A percentile compares a stretch with the other conserved stretches of the same genome.
Conservation (phyloP, 176 grass and related monocot genomes). For the Oryza punctata region DNA sequence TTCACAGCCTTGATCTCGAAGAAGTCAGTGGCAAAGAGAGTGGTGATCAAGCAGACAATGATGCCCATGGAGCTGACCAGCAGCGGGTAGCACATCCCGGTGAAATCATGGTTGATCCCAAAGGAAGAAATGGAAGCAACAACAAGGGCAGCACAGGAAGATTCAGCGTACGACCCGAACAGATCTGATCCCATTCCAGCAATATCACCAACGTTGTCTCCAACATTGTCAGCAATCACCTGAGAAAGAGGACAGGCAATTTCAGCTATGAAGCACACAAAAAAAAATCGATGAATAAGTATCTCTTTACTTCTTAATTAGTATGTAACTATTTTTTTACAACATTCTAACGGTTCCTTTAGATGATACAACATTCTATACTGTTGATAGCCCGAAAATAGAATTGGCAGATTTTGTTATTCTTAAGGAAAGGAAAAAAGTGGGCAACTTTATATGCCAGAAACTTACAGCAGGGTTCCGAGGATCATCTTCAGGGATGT, state of each 20-base stretch:
- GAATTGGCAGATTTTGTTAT: neutral
- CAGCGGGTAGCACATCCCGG: slow-evolving; percentile 58
- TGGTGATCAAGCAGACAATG: slow-evolving; percentile 53
- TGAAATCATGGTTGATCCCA: slow-evolving; percentile 54
- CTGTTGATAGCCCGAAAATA: neutral
- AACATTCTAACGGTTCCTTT: neutral
- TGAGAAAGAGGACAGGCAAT: neutral
- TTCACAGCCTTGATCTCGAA: slow-evolving; percentile 53
- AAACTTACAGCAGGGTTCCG: slow-evolving; percentile 56
- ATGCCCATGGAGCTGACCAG: slow-evolving; percentile 60
- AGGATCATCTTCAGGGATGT: slow-evolving; percentile 73
- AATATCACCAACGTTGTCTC: slow-evolving; percentile 64
- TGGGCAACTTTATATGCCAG: neutral
- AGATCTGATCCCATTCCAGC: slow-evolving; percentile 63
- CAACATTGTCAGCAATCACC: slow-evolving; percentile 64
- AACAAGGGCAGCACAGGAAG: slow-evolving; percentile 53
- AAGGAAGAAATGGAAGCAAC: slow-evolving; percentile 70
- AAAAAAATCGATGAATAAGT: neutral
- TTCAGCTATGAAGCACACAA: neutral
- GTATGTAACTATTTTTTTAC: neutral
- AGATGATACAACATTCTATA: neutral
- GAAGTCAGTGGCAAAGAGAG: slow-evolving; percentile 58
- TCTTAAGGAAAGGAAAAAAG: neutral
- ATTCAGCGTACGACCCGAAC: slow-evolving; percentile 64
- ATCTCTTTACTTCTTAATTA: neutral